Evolutionary conservation across 2,329 filamentous ascomycete genomes (phyloP), one percentile per base, ranked within the genome.

Genomic region (Byssothecium circinans): DNA sequence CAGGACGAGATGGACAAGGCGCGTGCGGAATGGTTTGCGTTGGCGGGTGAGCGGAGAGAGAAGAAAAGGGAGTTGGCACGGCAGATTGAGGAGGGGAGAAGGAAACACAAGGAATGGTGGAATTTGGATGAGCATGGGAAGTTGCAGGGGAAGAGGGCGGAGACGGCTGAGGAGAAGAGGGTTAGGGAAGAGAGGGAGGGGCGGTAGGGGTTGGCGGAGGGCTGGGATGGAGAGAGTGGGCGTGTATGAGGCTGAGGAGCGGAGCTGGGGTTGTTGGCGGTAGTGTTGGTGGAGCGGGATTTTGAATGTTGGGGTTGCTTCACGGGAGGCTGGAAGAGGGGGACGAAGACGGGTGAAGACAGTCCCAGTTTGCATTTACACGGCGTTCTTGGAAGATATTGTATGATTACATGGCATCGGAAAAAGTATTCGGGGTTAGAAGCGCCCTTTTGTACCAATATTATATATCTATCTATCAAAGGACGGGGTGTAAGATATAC

Each of bases 1-100:
- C 88, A 85, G 54, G 84, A 81, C 45, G 89, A 95, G 69, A 82
- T 95, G 72, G 94, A 99, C 74, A 85, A 84, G 19, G 94, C 94
- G 54, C 80, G 94, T 43, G 88, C 91, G 71, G 91, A 97, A 69
- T 99, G 94, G 94, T 97, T 97, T 71, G 83, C 84, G 42, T 80
- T 82, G 54, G 81, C 89, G 42, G 78, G 89, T 60, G 83, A 90
- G 74, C 80, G 91, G 46, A 81, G 84, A 60, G 76, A 75, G 47
- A 83, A 87, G 70, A 76, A 84, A 30, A 85, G 90, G 70, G 78
- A 80, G 53, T 74, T 75, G 52, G 71, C 74, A 61, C 52, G 64
- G 50, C 70, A 71, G 62, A 27, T 62, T 68, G 77, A 79, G 54
- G 75, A 77, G 49, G 75, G 75, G 55, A 56, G 64, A 50, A 69